Evolutionary conservation across 441 rosid species (phyloP).

Genomic region (Capsella rubella): DNA sequence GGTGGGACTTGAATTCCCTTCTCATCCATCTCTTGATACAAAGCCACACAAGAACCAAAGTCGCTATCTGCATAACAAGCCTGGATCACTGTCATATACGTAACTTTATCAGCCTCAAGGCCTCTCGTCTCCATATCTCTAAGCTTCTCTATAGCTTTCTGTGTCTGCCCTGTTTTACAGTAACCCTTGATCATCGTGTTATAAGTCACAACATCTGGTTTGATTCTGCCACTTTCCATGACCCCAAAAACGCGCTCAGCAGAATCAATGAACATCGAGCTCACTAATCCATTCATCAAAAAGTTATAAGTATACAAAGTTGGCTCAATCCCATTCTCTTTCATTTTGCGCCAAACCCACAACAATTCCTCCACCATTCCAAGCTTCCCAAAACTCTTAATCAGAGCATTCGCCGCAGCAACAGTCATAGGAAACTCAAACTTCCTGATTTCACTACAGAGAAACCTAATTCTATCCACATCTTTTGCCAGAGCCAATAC

Average conservation of each 20-base stretch:
- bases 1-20: slow-evolving; percentile 69
- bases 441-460: slow-evolving; percentile 50
- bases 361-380: slow-evolving; percentile 88
- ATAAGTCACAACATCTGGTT: slow-evolving; percentile 75
- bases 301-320: slow-evolving; percentile 71
- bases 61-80: slow-evolving; percentile 71
- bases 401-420: slow-evolving; percentile 53
- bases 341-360: slow-evolving; percentile 82
- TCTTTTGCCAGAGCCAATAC: slow-evolving; percentile 58
- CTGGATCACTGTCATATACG: slow-evolving; percentile 80
- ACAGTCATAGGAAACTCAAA: slow-evolving; percentile 55
- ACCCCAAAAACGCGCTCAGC: slow-evolving; percentile 80
- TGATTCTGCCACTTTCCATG: slow-evolving; percentile 72
- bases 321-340: slow-evolving; percentile 72
- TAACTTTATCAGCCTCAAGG: slow-evolving; percentile 78
- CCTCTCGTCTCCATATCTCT: slow-evolving; percentile 69
- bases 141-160: slow-evolving; percentile 65
- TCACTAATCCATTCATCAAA: slow-evolving; percentile 79
- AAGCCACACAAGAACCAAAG: slow-evolving; percentile 63
- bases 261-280: slow-evolving; percentile 71
- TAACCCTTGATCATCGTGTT: slow-evolving; percentile 91
- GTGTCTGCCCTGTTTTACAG: slow-evolving; percentile 67
- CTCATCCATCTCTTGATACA: slow-evolving; percentile 88
- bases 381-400: slow-evolving; percentile 67
- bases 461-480: slow-evolving; percentile 52